phyloP scores from a whole-genome alignment of 129 eudicot genomes.

The Chrysanthemum makinoi region DNA sequence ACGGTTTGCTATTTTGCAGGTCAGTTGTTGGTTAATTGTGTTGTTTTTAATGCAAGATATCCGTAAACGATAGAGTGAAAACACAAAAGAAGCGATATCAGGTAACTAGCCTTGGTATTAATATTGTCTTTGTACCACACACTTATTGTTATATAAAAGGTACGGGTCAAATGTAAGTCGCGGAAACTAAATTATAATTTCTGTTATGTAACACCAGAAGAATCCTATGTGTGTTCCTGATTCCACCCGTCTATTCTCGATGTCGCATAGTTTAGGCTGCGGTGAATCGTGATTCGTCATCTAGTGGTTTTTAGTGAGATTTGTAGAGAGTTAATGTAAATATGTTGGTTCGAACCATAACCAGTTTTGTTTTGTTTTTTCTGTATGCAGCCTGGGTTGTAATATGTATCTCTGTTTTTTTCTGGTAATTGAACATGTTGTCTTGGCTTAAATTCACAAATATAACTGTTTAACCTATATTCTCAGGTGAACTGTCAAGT shows the following conservation, averaged over 20 bases:
- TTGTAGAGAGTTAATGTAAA: no score
- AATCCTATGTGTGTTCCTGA: neutral
- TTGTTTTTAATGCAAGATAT: neutral
- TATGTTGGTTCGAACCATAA: neutral
- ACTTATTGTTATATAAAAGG: neutral
- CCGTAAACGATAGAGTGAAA: neutral
- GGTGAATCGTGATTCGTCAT: no score
- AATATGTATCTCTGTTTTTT: neutral
- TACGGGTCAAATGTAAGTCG: neutral
- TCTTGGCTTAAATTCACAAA: no score
- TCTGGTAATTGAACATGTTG: neutral
- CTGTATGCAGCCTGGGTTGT: neutral
- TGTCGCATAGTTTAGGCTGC: no score
- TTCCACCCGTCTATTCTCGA: no score
- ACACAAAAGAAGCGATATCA: neutral
- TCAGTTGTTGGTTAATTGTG: neutral
- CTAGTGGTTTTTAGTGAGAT: no score
- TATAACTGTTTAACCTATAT: neutral
- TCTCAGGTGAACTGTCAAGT: neutral
- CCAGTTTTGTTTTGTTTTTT: neutral
- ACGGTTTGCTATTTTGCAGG: slow-evolving; percentile 21
- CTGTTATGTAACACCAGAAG: neutral
- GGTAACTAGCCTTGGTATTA: slow-evolving; percentile 10
- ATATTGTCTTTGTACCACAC: neutral
- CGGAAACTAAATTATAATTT: slow-evolving; percentile 2